Evolutionary conservation across 2,329 filamentous ascomycete genomes (phyloP).

Genomic region (Nigrospora oryzae): DNA sequence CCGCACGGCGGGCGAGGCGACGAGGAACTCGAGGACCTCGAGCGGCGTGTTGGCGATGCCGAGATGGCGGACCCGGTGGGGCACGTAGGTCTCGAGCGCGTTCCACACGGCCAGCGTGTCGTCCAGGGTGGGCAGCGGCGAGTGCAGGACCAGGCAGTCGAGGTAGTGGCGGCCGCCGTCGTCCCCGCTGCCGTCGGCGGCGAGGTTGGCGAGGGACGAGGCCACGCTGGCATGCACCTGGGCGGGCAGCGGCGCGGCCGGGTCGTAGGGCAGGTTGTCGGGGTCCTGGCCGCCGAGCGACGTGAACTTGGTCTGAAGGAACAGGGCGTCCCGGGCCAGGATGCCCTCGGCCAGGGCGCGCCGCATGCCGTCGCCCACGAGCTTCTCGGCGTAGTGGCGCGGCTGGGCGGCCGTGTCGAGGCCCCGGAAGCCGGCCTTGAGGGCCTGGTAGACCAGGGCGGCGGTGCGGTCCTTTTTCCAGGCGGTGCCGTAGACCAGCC

Average conservation of each 20-base stretch:
- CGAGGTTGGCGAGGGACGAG: slow-evolving; percentile 58
- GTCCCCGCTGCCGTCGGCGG: slow-evolving; percentile 22
- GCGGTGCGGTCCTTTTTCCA: slow-evolving; percentile 70
- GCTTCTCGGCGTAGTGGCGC: slow-evolving; percentile 66
- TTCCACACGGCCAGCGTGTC: slow-evolving; percentile 58
- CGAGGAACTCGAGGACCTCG: slow-evolving; percentile 43
- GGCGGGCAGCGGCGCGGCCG: slow-evolving; percentile 45
- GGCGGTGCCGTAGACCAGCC: slow-evolving; percentile 70
- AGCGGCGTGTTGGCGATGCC: slow-evolving; percentile 72
- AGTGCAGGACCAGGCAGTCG: slow-evolving; percentile 68
- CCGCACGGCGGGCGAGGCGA: slow-evolving; percentile 16
- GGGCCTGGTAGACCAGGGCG: slow-evolving; percentile 58
- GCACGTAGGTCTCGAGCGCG: slow-evolving; percentile 58
- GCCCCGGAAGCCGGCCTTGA: slow-evolving; percentile 61
- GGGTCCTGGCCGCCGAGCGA: slow-evolving; percentile 53
- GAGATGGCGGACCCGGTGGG: slow-evolving; percentile 52
- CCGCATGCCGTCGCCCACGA: slow-evolving; percentile 60
- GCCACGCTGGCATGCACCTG: slow-evolving; percentile 61
- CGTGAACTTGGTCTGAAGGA: slow-evolving; percentile 81
- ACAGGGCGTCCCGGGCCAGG: slow-evolving; percentile 53
- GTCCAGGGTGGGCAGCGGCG: slow-evolving; percentile 34
- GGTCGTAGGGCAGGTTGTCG: slow-evolving; percentile 53
- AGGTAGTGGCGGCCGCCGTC: slow-evolving; percentile 34
- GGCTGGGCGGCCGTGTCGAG: slow-evolving; percentile 76
- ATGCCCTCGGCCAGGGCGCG: slow-evolving; percentile 50